Evolutionary conservation across 805 yeast genomes (phyloP), one percentile per base, ranked within the genome.

Genomic region (Candida parachauliodes): DNA sequence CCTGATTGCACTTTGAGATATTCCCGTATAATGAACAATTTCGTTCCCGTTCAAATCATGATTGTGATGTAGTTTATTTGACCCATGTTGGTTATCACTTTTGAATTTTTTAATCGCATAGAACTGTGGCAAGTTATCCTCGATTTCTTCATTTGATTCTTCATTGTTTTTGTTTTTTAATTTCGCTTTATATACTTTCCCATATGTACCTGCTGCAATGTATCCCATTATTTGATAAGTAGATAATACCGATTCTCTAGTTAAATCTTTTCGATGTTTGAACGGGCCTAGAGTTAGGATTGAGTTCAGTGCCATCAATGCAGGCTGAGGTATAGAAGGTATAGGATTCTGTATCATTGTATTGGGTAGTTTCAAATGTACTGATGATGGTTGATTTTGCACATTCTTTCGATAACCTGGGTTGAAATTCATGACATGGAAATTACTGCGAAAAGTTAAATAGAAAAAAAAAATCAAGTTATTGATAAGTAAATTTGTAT

Each of bases 201-300:
- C 98, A 59, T 93, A 93, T 0, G 98, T 93, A 27, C 98, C 98
- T 0, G 98, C 96, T 1, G 98, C 98, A 41, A 93, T 93, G 60
- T 93, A 93, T 0, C 98, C 98, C 12, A 88, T 62, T 42, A 93
- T 83, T 44, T 83, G 89, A 60, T 89, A 93, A 49, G 82, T 83
- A 36, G 83, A 81, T n/a, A 88, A 63, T 3, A 93, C 96, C 2
- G 85, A 79, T 21, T 77, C 71, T 36, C 96, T 63, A 10, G 75
- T 61, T 18, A 73, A 59, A 54, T 88, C 96, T 65, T 42, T 82
- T 28, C 76, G 60, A 42, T 65, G 72, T 41, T 67, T 61, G 50
- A 64, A 68, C 6, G 73, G 73, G 2, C 69, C 72, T 7, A 65
- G 51, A 7, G 72, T 67, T 34, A 65, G 51, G 20, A 63, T 62